Conservation (phyloP, 2,329 filamentous ascomycete species). For the Aspergillus proliferans region DNA sequence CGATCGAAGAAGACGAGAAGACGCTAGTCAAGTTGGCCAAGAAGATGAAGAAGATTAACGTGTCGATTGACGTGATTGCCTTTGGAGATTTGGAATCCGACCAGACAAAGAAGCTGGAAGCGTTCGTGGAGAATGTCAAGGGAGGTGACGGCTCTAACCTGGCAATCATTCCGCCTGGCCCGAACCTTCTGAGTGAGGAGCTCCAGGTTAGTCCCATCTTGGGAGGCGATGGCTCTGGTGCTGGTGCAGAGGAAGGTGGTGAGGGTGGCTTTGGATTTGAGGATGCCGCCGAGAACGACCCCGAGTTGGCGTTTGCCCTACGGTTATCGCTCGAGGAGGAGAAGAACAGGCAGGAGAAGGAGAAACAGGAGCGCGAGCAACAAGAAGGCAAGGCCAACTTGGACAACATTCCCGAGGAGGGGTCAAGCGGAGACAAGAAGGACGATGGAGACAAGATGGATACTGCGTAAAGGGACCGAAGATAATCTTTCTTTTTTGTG, state of each 20-base stretch:
- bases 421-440: conserved; percentile 55
- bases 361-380: conserved; percentile 67
- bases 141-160: conserved; percentile 85
- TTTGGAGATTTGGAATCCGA: conserved; percentile 93
- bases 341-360: conserved; percentile 84
- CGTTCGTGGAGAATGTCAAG: conserved; percentile 91
- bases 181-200: conserved; percentile 86
- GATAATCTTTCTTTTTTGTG: conserved; percentile 3
- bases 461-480: conserved; percentile 56
- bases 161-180: conserved; percentile 82
- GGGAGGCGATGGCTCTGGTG: conserved; percentile 68
- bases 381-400: conserved; percentile 68
- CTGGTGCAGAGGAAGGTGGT: conserved; percentile 48
- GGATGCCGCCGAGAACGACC: conserved; percentile 77
- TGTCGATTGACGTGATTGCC: conserved; percentile 87
- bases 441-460: conserved; percentile 78
- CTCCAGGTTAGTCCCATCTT: conserved; percentile 85
- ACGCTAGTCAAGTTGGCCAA: conserved; percentile 82
- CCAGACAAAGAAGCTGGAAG: conserved; percentile 79
- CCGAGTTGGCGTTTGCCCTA: conserved; percentile 86
- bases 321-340: conserved; percentile 99
- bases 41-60: conserved; percentile 98
- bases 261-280: conserved; percentile 63
- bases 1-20: conserved; percentile 83
- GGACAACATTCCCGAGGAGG: conserved; percentile 75